phyloP scores from a whole-genome alignment of 176 grass and related monocot species.

The Triticum monococcum region DNA sequence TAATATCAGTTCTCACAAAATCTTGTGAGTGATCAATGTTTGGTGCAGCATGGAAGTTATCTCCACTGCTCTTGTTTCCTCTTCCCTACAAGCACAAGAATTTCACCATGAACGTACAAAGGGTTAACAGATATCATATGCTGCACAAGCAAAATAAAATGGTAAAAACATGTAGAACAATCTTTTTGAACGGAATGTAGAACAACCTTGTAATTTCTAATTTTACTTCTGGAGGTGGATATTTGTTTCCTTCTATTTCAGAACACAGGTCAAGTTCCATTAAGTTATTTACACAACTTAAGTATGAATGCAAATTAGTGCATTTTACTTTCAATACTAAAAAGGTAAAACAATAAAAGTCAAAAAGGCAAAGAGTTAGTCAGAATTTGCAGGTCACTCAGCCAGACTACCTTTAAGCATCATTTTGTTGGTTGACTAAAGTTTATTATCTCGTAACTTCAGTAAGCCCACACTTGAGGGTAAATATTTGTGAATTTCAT shows the following conservation, averaged over 20 bases:
- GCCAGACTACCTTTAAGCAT: conserved; percentile 7
- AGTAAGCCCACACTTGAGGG: not conserved
- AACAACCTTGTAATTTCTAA: not conserved
- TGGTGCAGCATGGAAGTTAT: conserved; percentile 97
- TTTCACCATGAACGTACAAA: conserved; percentile 13
- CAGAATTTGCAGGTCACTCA: not conserved
- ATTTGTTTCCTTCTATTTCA: not conserved
- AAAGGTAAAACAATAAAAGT: conserved; percentile 4
- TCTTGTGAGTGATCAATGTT: conserved; percentile 99
- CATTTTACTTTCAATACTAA: conserved; percentile 5
- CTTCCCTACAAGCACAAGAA: conserved; percentile 62
- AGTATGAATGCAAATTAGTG: not conserved
- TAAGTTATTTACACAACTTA: conserved; percentile 14
- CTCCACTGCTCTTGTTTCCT: conserved; percentile 97
- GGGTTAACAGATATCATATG: not conserved
- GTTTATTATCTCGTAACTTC: not conserved
- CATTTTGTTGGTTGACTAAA: not conserved
- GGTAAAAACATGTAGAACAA: not conserved
- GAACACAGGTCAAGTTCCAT: conserved; percentile 16
- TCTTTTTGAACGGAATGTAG: not conserved
- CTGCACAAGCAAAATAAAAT: conserved; percentile 2
- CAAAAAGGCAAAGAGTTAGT: not conserved
- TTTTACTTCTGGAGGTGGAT: not conserved
- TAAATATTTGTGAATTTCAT: conserved; percentile 15
- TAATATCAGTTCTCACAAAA: conserved; percentile 90